These are phyloP conservation scores for Reutealis trisperma DNA, from an alignment of 345 rosid species.

Conservation along the genomic window DNA sequence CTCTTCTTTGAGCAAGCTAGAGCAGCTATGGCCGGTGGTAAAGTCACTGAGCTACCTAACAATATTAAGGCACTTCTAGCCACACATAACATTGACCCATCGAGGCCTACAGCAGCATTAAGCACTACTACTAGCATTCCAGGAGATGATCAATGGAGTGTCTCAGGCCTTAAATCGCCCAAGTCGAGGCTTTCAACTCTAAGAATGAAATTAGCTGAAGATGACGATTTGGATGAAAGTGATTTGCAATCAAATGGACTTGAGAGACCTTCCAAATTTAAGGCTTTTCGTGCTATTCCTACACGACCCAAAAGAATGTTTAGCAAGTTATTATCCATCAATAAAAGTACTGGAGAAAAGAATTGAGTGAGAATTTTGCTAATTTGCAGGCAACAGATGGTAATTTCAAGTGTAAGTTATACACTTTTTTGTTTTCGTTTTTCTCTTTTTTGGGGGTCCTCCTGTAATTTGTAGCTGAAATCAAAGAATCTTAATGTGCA, in stretches of 20 bases:
- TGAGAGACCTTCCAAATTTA: constrained; percentile 59
- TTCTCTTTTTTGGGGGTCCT: not conserved
- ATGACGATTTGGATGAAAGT: constrained; percentile 60
- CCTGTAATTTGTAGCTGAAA: constrained; percentile 39
- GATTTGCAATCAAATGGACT: constrained; percentile 57
- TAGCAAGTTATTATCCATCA: constrained; percentile 44
- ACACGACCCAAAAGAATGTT: constrained; percentile 48
- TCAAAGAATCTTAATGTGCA: constrained; percentile 43
- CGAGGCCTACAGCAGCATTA: constrained; percentile 57
- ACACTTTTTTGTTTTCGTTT: constrained; percentile 14
- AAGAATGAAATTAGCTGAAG: constrained; percentile 84
- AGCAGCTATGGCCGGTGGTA: constrained; percentile 64
- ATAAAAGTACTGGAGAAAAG: constrained; percentile 50
- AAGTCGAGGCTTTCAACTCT: constrained; percentile 68
- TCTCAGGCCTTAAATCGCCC: constrained; percentile 82
- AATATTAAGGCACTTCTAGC: constrained; percentile 87
- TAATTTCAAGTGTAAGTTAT: constrained; percentile 38
- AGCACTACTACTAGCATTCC: constrained; percentile 69
- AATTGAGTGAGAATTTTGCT: constrained; percentile 40
- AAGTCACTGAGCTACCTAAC: constrained; percentile 73
- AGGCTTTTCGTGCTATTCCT: constrained; percentile 82
- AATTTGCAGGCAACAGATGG: constrained; percentile 24
- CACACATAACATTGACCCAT: constrained; percentile 69
- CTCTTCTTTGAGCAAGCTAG: constrained; percentile 94
- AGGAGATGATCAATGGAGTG: constrained; percentile 91